Evolutionary conservation across 257 asterid species (phyloP), one percentile per base, ranked within the genome.

Genomic region (Solanum ossicruentum): DNA sequence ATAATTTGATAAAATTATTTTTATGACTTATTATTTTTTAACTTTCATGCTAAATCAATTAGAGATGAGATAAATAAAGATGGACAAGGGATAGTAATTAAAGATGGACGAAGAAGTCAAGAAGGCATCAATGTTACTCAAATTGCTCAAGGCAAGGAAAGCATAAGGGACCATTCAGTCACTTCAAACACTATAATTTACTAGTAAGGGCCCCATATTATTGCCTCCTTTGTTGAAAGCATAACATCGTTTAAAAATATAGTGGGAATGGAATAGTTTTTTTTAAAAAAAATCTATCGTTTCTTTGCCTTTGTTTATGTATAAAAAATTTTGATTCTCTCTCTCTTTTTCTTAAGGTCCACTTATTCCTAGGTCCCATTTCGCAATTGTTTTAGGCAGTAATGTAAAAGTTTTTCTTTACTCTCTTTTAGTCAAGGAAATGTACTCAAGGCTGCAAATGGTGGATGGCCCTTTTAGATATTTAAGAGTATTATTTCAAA

Each of bases 91-190:
- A 20, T 4, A 20, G 6, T 58, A 58, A n/a, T 58, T 58, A 58
- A n/a, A 20, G 13, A 84, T 28, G 17, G 10, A 32, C 3, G 54
- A 70, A 36, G 49, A 32, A 69, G 52, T 78, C 23, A 52, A 51
- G 58, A 21, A 41, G 63, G 84, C 56, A 80, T 80, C 12, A 32
- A n/a, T 20, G 6, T 85, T 71, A 56, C 71, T 75, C 58, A 81
- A 81, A 49, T 60, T 8, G 84, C 21, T 81, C 21, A 88, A 92
- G 91, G 91, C 93, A 90, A 88, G 91, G 55, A 92, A 90, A 84
- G 92, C 69, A 86, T 84, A 67, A 85, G 73, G 90, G 92, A 58
- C 81, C 80, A 67, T 84, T 81, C 26, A 7, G 91, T 88, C 86
- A 91, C 57, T 80, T 75, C 67, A n/a, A 21, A 83, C 54, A 70